A percentile compares a stretch with the other conserved stretches of the same genome.
Evolutionary conservation across 257 asterid species (phyloP).

Genomic region (Knoxia roxburghii): DNA sequence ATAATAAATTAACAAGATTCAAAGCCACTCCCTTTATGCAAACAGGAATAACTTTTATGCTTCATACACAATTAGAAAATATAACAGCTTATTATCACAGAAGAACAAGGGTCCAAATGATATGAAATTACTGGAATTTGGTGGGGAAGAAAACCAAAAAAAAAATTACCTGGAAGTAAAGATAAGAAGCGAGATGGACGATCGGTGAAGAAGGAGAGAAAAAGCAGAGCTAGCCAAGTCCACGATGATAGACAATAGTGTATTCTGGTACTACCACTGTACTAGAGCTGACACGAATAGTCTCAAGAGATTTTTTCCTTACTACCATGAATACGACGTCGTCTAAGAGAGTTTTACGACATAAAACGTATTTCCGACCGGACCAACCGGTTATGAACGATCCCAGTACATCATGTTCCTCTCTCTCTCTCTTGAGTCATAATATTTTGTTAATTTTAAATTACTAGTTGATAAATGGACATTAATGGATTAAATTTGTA

Average conservation of each 20-base stretch:
- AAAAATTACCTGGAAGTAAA: conserved; percentile 41
- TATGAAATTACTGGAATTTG: too few relatives aligned
- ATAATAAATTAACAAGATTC: not conserved
- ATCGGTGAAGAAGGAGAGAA: conserved; percentile 28
- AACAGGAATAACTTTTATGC: not conserved
- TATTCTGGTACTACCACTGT: not conserved
- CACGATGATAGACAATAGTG: not conserved
- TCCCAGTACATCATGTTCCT: too few relatives aligned
- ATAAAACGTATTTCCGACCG: not conserved
- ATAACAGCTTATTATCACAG: too few relatives aligned
- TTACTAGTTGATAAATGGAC: too few relatives aligned
- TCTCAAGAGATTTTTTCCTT: not conserved
- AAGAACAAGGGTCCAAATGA: too few relatives aligned
- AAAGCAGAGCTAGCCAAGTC: conserved; percentile 5
- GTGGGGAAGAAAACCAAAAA: not conserved
- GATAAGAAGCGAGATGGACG: conserved; percentile 53
- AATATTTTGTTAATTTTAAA: too few relatives aligned
- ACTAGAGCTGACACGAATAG: not conserved
- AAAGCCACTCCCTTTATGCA: not conserved
- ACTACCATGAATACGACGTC: conserved; percentile 1
- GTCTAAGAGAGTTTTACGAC: not conserved
- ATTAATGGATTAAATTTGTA: too few relatives aligned
- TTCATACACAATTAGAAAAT: not conserved
- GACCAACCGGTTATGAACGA: conserved; percentile 2
- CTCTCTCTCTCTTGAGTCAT: too few relatives aligned